These are phyloP conservation scores for Clavulina sp. DNA, from an alignment of 768 basidiomycete genomes.

Conservation along the genomic window DNA sequence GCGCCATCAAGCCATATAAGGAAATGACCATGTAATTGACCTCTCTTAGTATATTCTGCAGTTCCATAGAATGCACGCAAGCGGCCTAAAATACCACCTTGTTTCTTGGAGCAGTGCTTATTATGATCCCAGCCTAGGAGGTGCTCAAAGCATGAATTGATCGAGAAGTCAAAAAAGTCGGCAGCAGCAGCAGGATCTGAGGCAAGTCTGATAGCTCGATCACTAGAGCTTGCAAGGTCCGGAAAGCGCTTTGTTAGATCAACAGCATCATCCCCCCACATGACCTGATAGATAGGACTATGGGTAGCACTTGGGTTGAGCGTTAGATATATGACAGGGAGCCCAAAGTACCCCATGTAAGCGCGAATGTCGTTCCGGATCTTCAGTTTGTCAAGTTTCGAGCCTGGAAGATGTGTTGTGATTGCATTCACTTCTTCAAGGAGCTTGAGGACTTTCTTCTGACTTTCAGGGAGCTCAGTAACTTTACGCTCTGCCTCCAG, in stretches of 20 bases:
- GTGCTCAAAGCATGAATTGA: conserved; percentile 15
- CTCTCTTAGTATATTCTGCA: conserved; percentile 16
- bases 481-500: conserved; percentile 8
- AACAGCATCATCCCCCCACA: conserved; percentile 14
- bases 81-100: conserved; percentile 20
- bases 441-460: conserved; percentile 14
- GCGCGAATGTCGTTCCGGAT: conserved; percentile 15
- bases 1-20: conserved; percentile 18
- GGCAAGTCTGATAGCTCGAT: conserved; percentile 15
- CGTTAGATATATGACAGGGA: conserved; percentile 18
- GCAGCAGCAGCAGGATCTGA: conserved; percentile 23
- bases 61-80: conserved; percentile 19
- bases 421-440: conserved; percentile 18
- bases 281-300: conserved; percentile 19
- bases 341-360: conserved; percentile 18
- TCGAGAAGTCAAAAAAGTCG: conserved; percentile 19
- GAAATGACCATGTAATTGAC: conserved; percentile 20
- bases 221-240: conserved; percentile 3
- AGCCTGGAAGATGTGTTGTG: conserved; percentile 19
- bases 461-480: conserved; percentile 6
- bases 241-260: conserved; percentile 14
- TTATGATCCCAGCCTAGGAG: conserved; percentile 18
- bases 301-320: conserved; percentile 15
- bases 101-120: neutral
- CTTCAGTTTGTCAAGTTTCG: conserved; percentile 16